Evolutionary conservation across 1,284 basidiomycete genomes (phyloP), one percentile per base, ranked within the genome.

Genomic region (Fomitopsis schrenkii): DNA sequence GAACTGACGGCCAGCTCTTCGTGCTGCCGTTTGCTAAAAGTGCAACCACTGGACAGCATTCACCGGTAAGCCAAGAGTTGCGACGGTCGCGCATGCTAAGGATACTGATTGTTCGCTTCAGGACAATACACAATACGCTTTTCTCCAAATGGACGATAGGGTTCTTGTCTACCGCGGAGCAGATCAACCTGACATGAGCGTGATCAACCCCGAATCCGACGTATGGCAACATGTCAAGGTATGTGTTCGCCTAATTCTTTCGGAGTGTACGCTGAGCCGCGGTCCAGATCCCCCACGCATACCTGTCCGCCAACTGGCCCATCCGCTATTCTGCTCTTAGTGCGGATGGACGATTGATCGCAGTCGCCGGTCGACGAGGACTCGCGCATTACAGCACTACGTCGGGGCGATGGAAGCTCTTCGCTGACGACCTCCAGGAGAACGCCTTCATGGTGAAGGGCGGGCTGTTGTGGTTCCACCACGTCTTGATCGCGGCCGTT

Each of bases 141-240:
- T 98, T 74, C 80, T 98, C 41, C 95, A 98, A 75, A 87, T 97
- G 83, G 95, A 98, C 70, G 95, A 98, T 71, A 86, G 94, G 44
- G 90, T 95, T 1, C 82, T 98, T 3, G 88, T 99, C n/a, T 99
- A 98, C 72, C 86, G 97, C 62, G 97, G 97, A 2, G 93, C 94
- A 22, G 97, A 99, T 74, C 95, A 98, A 75, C 95, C 95, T 8
- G 97, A 99, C 71, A 92, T 97, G 88, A 96, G 94, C 70, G 90
- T 99, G 55, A 98, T 99, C 73, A 98, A 98, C 71, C 97, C 97
- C n/a, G 96, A 98, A 71, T 94, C 94, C 3, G 97, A 98, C 69
- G 95, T 98, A 8, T 98, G 96, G 95, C 94, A 98, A 68, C 91
- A 94, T 76, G 91, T 98, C 74, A 95, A 95, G 82, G 68, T 61